Conservation (phyloP, 345 rosid species). For the Salix koriyanagi region DNA sequence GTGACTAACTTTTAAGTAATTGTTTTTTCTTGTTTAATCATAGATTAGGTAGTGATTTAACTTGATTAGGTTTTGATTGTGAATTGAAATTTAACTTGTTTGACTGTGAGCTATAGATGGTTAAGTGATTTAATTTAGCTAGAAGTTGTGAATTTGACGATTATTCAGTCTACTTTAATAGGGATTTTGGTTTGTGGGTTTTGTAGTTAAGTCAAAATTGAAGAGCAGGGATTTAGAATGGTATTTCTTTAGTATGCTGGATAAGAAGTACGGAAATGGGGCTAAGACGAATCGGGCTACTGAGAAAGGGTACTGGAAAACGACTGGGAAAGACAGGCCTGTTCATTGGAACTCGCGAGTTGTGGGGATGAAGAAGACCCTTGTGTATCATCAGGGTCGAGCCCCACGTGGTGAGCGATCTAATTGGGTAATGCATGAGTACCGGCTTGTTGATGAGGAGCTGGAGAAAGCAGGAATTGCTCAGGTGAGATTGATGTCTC, state of each 20-base stretch:
- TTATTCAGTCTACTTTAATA: background rate
- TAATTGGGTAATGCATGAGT: slow-evolving; percentile 99
- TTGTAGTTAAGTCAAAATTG: slow-evolving; percentile 66
- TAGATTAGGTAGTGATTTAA: background rate
- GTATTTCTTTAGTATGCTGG: slow-evolving; percentile 83
- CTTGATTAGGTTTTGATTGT: background rate
- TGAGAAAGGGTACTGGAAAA: slow-evolving; percentile 93
- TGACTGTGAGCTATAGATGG: background rate
- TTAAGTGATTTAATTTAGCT: background rate
- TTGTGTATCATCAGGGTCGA: slow-evolving; percentile 81
- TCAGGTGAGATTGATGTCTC: slow-evolving; percentile 46
- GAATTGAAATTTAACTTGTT: background rate
- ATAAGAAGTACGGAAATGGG: slow-evolving; percentile 81
- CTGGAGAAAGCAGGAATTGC: slow-evolving; percentile 49
- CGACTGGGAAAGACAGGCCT: slow-evolving; percentile 86
- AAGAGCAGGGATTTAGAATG: slow-evolving; percentile 89
- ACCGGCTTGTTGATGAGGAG: slow-evolving; percentile 61
- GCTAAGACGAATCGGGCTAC: slow-evolving; percentile 90
- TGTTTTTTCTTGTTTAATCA: background rate
- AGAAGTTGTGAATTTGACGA: background rate
- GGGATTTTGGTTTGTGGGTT: slow-evolving; percentile 3
- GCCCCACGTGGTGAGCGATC: slow-evolving; percentile 83
- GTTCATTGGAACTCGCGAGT: slow-evolving; percentile 36
- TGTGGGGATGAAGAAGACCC: slow-evolving; percentile 97
- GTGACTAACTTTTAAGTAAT: background rate